Base-by-base conservation (phyloP, 2,329 filamentous ascomycete genomes). In the Myriosclerotinia scirpicola region DNA sequence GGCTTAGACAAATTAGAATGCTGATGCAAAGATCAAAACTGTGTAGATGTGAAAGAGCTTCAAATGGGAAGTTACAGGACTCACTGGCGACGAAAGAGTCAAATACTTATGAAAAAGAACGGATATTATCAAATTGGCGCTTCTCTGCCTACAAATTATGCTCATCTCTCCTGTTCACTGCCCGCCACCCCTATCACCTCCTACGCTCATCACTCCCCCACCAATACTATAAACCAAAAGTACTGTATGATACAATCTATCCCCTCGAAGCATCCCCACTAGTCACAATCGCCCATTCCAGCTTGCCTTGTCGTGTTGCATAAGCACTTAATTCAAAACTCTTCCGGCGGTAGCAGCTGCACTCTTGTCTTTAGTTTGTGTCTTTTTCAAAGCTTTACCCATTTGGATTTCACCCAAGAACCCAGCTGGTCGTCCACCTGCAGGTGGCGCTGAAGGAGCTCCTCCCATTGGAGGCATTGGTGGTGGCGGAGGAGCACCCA, bases 301-400 rank as follows among this genome's bases (percentile, higher is more conserved):
- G n/a, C 20, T 11, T 22, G 3, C 15, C 42, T 48, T n/a, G 4
- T 50, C 44, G 8, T 6, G 9, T 17, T 60, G 8, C 3, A 12
- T 40, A 50, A 36, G 15, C 6, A 20, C 9, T 64, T 64, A 76
- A 59, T 75, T 69, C 72, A 87, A 73, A 67, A 97, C 93, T 68
- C 87, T 86, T n/a, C 94, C 94, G 30, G 92, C 90, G 67, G 88
- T 82, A 63, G 87, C 78, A 62, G 91, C 85, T 58, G 73, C 79
- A 78, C 93, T 97, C 78, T 88, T 89, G 78, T 99, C 95, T 78
- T 92, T 93, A 0, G 95, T 98, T 77, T 89, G 82, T 34, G 93
- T 92, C 83, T 98, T 98, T 82, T 85, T 93, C 76, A 99, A 81
- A 3, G 87, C 79, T 78, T 79, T 93, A 54, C 95, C 94, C 69